Evolutionary conservation across 2,329 filamentous ascomycete genomes (phyloP).

Genomic region (Sphaerulina vaccinii): DNA sequence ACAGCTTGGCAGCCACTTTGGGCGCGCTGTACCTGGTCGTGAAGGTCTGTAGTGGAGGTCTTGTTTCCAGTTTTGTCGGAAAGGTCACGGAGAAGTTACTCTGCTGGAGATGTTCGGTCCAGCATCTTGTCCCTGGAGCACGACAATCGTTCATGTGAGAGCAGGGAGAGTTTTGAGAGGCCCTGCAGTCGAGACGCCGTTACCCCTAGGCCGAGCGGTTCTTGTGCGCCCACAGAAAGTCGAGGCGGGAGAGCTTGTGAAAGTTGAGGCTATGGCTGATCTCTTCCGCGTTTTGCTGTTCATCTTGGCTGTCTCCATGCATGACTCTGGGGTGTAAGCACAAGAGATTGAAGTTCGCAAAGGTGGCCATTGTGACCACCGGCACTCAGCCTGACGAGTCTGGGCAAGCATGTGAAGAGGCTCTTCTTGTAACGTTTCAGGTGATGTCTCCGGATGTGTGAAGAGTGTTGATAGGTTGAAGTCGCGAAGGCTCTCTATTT

Average conservation of each 20-base stretch:
- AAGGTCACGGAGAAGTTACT: too few species aligned
- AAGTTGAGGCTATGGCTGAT: background rate
- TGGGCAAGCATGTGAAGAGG: background rate
- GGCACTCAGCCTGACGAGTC: too few species aligned
- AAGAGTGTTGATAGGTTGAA: background rate
- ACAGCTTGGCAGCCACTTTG: too few species aligned
- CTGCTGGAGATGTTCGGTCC: slow-evolving; percentile 9
- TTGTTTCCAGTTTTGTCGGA: too few species aligned
- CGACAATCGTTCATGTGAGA: background rate
- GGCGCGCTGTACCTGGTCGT: too few species aligned
- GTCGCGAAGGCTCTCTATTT: background rate
- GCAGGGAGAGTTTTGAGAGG: too few species aligned
- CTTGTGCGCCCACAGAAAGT: too few species aligned
- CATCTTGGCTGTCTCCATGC: background rate
- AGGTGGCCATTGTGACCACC: too few species aligned
- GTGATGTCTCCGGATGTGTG: background rate
- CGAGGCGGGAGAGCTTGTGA: background rate
- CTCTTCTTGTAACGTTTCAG: background rate
- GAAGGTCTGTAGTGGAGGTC: too few species aligned
- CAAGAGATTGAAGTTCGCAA: background rate
- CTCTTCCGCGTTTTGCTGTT: background rate
- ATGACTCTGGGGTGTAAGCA: too few species aligned
- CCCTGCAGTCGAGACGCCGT: too few species aligned
- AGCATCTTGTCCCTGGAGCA: background rate
- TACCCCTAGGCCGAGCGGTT: too few species aligned